Base-by-base conservation (phyloP, 140 eudicot species). In the Eryngium alpinum region DNA sequence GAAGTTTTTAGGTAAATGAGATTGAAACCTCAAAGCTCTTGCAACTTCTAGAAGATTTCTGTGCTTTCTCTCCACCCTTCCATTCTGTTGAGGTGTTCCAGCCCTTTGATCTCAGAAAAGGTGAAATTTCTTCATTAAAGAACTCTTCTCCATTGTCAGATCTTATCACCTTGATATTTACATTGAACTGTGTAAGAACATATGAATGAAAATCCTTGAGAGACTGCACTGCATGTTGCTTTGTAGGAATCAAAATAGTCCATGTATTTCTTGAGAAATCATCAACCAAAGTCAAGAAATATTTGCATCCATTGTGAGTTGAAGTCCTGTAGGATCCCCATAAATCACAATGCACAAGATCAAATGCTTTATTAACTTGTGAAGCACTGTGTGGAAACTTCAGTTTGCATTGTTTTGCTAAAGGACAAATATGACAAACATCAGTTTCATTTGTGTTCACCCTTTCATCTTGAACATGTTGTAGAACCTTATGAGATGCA, bases 111-210 rank as follows among this genome's bases (percentile, higher is more conserved):
- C 17, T 9, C 0, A 57, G 15, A 6, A 60, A 15, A 1, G n/a
- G 9, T 6, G 33, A 0, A 0, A 33, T 2, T 0, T 43, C 6
- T 0, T 3, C 9, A 38, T 33, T 57, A 16, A 34, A 32, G 21
- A 79, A 79, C 43, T 79, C 82, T 19, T 15, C 5, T 7, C 72
- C 82, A 79, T 79, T 79, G 38, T 79, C 72, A 17, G 53, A 11
- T 44, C 82, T 19, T 1, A 79, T 1, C 1, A 4, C 14, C n/a
- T 79, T 56, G 13, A 63, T 38, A 34, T 6, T 0, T 0, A 3
- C 0, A 2, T 44, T 57, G n/a, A 38, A 67, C 4, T 79, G 82
- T 3, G 70, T 79, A 9, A 25, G 0, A 1, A 70, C 82, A 18
- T 6, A 22, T 2, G n/a, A 5, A 15, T 3, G 16, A 11, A 53